phyloP scores from a whole-genome alignment of 2,329 filamentous ascomycete species.

The Karstenula rhodostoma region DNA sequence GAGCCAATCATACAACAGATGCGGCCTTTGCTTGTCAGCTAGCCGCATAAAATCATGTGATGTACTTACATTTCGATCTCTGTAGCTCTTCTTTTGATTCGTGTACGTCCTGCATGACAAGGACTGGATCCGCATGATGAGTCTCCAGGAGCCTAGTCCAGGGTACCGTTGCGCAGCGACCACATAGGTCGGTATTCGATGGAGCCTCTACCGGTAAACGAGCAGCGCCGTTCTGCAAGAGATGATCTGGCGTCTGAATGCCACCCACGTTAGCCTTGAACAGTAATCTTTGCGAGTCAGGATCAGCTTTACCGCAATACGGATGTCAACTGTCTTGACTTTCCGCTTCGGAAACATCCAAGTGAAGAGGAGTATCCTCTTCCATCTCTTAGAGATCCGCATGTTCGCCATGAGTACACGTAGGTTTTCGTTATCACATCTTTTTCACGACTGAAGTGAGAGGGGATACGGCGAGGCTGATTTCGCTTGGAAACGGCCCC shows the following conservation, averaged over 20 bases:
- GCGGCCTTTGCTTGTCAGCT: not conserved
- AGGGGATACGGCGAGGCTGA: not conserved
- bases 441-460: not conserved
- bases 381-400: not conserved
- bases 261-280: not conserved
- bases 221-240: not conserved
- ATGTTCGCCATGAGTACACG: not conserved
- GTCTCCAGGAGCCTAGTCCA: not conserved
- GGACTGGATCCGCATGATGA: not conserved
- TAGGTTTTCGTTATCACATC: not conserved
- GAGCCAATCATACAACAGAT: slow-evolving; percentile 1
- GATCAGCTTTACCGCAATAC: not conserved
- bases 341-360: not conserved
- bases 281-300: not conserved
- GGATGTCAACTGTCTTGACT: not conserved
- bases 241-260: not conserved
- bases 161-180: not conserved
- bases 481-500: not conserved
- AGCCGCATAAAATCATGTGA: not conserved
- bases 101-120: not conserved
- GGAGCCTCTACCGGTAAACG: not conserved
- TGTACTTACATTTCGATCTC: not conserved
- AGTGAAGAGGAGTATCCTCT: not conserved
- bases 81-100: not conserved
- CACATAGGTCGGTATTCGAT: not conserved